Base-by-base conservation (phyloP, 495 filamentous ascomycete species). In the Aspergillus panamensis region DNA sequence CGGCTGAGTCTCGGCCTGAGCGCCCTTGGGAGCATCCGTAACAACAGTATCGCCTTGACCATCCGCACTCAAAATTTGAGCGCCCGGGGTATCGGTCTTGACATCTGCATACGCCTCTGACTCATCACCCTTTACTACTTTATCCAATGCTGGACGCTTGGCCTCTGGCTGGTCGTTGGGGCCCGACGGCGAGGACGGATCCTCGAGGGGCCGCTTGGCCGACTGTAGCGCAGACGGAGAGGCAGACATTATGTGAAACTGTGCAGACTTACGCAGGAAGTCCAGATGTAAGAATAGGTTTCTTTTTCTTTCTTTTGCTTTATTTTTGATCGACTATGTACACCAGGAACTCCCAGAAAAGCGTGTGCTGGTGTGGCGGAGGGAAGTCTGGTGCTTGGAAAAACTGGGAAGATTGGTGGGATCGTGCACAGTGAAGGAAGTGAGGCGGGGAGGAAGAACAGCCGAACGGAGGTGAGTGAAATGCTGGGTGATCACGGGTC, bases 61-160 rank as follows among this genome's bases (percentile, higher is more conserved):
- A 57, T 76, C 77, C 31, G 68, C 64, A 25, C 62, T 53, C 8
- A 63, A 61, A 59, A 63, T 66, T 58, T 76, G 47, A 47, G 61
- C 63, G 47, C 81, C 82, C 47, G 80, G 76, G 63, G 84, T 73
- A 37, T 87, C 83, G 6, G 72, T 57, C 71, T 84, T 84, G 60
- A 80, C 75, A 31, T 80, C 82, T 50, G 77, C 79, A 19, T 77
- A 72, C 48, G 61, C 62, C 32, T 80, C 66, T 30, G 73, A 69
- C 20, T 82, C 79, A 8, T 82, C 79, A 39, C 80, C 79, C 66
- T 85, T 88, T 47, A 88, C 80, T 62, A 91, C 81, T 80, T 96
- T 98, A 77, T 97, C 92, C 55, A 97, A 82, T 48, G 95, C 95
- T 29, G 89, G 95, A 62, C 94, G 89, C 78, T 98, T 98, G 62